A percentile compares a stretch with the other conserved stretches of the same genome.
phyloP scores from a whole-genome alignment of 257 asterid genomes.

The Lithospermum erythrorhizon region DNA sequence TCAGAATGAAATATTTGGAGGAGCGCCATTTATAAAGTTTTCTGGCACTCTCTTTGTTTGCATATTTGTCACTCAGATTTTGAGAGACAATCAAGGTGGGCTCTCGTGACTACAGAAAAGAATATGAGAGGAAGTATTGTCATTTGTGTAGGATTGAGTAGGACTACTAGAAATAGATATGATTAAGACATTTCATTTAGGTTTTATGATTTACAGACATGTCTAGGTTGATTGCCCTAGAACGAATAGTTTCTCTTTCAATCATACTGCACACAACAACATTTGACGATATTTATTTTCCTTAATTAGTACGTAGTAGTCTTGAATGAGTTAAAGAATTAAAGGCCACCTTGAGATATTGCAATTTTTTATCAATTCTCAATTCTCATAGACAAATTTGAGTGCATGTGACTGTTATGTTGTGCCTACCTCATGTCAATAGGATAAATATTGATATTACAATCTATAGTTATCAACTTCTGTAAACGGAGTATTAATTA shows the following conservation, averaged over 20 bases:
- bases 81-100: slow-evolving; percentile 22
- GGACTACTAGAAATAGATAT: slow-evolving; percentile 1
- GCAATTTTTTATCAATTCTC: too few relatives aligned
- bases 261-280: not conserved
- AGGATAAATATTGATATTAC: too few relatives aligned
- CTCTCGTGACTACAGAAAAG: slow-evolving; percentile 79
- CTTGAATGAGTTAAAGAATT: too few relatives aligned
- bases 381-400: too few relatives aligned
- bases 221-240: slow-evolving; percentile 41
- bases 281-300: too few relatives aligned
- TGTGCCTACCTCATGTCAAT: too few relatives aligned
- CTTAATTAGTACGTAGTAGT: too few relatives aligned
- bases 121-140: slow-evolving; percentile 15
- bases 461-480: too few relatives aligned
- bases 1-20: slow-evolving; percentile 40
- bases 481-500: too few relatives aligned
- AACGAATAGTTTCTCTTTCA: slow-evolving; percentile 18
- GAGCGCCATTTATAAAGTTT: slow-evolving; percentile 41
- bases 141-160: slow-evolving; percentile 29
- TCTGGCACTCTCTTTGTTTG: slow-evolving; percentile 49
- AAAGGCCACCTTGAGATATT: too few relatives aligned
- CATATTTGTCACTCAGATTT: slow-evolving; percentile 28
- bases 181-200: slow-evolving; percentile 41
- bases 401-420: too few relatives aligned
- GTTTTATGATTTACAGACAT: slow-evolving; percentile 16